Evolutionary conservation across 163 green algal species (phyloP).

Genomic region (Chlorella variabilis): DNA sequence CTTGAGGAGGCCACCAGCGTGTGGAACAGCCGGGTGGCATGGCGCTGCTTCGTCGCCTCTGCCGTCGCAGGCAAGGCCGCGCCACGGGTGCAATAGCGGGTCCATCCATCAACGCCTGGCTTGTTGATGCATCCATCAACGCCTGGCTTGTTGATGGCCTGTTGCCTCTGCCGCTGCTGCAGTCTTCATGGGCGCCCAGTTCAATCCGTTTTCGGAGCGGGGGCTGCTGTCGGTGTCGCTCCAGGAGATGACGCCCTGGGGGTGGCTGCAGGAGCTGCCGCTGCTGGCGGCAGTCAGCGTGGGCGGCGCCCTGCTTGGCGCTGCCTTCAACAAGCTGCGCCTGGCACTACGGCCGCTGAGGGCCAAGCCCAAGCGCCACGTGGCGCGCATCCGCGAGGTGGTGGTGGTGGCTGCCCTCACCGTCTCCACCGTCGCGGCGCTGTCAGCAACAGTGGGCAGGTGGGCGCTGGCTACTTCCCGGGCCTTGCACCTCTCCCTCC

Average conservation of each 20-base stretch:
- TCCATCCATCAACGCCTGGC: no score
- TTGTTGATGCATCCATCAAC: no score
- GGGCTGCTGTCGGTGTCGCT: slow-evolving; percentile 40
- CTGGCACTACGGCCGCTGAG: slow-evolving; percentile 70
- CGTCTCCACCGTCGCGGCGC: background rate
- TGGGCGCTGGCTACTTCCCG: no score
- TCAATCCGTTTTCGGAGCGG: slow-evolving; percentile 41
- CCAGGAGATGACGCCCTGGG: slow-evolving; percentile 61
- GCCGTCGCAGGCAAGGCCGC: no score
- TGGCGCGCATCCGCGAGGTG: slow-evolving; percentile 71
- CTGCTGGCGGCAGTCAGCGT: slow-evolving; percentile 78
- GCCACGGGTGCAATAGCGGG: no score
- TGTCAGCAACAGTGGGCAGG: slow-evolving; percentile 29
- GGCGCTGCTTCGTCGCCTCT: slow-evolving; percentile 87
- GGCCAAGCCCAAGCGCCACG: slow-evolving; percentile 38
- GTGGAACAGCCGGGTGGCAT: slow-evolving; percentile 88
- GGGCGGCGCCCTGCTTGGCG: slow-evolving; percentile 77
- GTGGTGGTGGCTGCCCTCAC: slow-evolving; percentile 55
- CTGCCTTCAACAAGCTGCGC: slow-evolving; percentile 83
- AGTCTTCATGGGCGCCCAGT: slow-evolving; percentile 71
- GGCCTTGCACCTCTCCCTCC: slow-evolving; percentile 20
- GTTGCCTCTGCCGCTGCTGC: no score
- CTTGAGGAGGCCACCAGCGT: slow-evolving; percentile 93
- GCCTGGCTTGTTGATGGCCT: no score
- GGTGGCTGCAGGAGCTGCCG: slow-evolving; percentile 88